These are phyloP conservation scores for Chaetomium sp. DNA, from an alignment of 2,329 filamentous ascomycete genomes.

Conservation along the genomic window DNA sequence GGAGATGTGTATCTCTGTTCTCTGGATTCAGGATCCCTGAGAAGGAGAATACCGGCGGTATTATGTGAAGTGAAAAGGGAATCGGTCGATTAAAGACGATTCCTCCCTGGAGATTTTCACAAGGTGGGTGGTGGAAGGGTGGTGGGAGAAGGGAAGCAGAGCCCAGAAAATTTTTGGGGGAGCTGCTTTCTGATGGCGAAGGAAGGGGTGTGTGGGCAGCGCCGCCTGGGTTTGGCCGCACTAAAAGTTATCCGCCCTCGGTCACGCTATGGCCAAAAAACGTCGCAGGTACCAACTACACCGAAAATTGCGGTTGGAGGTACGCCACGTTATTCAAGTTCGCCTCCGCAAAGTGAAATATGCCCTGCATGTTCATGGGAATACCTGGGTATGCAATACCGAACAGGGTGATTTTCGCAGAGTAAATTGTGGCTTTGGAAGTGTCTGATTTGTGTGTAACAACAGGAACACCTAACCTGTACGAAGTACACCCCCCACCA, in stretches of 20 bases:
- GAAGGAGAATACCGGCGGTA: slow-evolving; percentile 32
- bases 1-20: slow-evolving; percentile 33
- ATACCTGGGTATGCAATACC: neutral
- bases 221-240: slow-evolving; percentile 17
- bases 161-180: slow-evolving; percentile 33
- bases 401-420: neutral
- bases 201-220: slow-evolving; percentile 22
- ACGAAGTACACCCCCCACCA: neutral
- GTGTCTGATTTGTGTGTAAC: neutral
- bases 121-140: slow-evolving; percentile 31
- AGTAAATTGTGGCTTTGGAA: neutral
- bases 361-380: neutral
- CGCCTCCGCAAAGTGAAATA: neutral
- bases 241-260: slow-evolving; percentile 1
- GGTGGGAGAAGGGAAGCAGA: slow-evolving; percentile 29
- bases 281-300: neutral
- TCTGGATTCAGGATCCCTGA: slow-evolving; percentile 29
- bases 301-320: neutral
- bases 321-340: neutral
- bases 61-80: slow-evolving; percentile 32
- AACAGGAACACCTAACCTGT: neutral
- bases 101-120: slow-evolving; percentile 35
- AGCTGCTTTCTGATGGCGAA: slow-evolving; percentile 29
- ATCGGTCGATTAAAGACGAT: slow-evolving; percentile 29
- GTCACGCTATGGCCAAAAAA: slow-evolving; percentile 14